Conservation (phyloP, 768 basidiomycete species). For the Dioszegia hungarica region DNA sequence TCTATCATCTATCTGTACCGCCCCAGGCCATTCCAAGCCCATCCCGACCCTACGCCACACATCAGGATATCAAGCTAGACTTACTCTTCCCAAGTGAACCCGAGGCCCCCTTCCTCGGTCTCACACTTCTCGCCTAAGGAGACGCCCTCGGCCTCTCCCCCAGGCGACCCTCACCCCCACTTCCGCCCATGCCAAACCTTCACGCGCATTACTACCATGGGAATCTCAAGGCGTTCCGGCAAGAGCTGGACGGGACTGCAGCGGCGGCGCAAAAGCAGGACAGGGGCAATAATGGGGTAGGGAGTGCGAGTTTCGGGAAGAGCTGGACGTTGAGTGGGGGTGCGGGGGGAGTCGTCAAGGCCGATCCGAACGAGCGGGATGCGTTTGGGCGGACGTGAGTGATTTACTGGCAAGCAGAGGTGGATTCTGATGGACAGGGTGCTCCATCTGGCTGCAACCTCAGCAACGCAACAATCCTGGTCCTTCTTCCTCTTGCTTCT, state of each 20-base stretch:
- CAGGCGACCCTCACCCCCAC: background rate
- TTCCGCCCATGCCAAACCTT: conserved; percentile 36
- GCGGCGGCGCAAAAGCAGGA: background rate
- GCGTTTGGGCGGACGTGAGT: conserved; percentile 43
- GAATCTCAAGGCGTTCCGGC: conserved; percentile 41
- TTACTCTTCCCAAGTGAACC: background rate
- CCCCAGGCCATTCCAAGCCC: no score
- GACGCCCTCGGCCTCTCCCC: background rate
- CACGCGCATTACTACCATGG: conserved; percentile 43
- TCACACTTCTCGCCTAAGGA: background rate
- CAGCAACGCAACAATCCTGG: conserved; percentile 59
- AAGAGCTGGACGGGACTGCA: conserved; percentile 38
- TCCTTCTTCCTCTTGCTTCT: conserved; percentile 76
- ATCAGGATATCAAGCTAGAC: no score
- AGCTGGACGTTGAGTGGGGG: conserved; percentile 36
- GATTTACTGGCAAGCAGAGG: background rate
- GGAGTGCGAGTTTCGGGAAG: conserved; percentile 29
- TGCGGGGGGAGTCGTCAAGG: conserved; percentile 16
- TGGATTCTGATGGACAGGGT: conserved; percentile 54
- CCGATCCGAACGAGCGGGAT: conserved; percentile 49
- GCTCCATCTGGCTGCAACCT: conserved; percentile 72
- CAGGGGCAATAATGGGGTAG: conserved; percentile 9
- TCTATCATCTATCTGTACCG: no score
- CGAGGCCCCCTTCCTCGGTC: conserved; percentile 43
- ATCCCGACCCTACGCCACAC: no score